Percentiles rank a stretch among this genome's conserved stretches.
These are phyloP conservation scores for Ophiostoma quercus DNA, from an alignment of 2,329 filamentous ascomycete genomes.

Conservation along the genomic window DNA sequence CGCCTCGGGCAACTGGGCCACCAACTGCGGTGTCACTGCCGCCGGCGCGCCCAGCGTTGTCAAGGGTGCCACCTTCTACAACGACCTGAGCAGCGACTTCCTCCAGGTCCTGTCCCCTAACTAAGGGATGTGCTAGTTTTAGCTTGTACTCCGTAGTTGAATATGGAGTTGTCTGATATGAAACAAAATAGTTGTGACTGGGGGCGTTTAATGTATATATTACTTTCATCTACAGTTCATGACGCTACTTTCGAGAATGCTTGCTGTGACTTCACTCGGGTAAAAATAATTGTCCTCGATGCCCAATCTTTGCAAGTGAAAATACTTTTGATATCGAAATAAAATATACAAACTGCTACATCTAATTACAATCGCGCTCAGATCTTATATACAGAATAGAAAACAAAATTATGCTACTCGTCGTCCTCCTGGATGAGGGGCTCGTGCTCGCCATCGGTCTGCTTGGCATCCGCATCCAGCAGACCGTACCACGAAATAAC, in stretches of 20 bases:
- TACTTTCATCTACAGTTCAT: not conserved
- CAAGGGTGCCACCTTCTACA: conserved; percentile 47
- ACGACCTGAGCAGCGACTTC: conserved; percentile 40
- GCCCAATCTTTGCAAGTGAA: not conserved
- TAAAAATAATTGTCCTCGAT: no score
- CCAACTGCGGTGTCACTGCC: conserved; percentile 44
- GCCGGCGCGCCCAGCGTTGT: conserved; percentile 39
- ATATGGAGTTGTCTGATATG: not conserved
- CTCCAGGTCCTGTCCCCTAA: conserved; percentile 29
- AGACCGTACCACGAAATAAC: conserved; percentile 43
- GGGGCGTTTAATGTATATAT: not conserved
- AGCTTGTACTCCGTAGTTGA: not conserved
- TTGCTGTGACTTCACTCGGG: not conserved
- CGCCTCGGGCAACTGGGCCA: conserved; percentile 46
- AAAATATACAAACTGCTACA: not conserved
- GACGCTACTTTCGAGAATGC: not conserved
- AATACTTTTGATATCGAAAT: not conserved
- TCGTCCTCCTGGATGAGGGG: not conserved
- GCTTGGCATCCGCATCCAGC: not conserved
- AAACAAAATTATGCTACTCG: not conserved
- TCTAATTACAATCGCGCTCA: not conserved
- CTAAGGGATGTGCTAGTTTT: not conserved
- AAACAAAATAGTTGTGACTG: not conserved
- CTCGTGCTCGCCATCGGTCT: not conserved
- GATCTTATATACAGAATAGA: not conserved